phyloP scores from a whole-genome alignment of 2,329 filamentous ascomycete genomes.

The Gaeumannomyces tritici region DNA sequence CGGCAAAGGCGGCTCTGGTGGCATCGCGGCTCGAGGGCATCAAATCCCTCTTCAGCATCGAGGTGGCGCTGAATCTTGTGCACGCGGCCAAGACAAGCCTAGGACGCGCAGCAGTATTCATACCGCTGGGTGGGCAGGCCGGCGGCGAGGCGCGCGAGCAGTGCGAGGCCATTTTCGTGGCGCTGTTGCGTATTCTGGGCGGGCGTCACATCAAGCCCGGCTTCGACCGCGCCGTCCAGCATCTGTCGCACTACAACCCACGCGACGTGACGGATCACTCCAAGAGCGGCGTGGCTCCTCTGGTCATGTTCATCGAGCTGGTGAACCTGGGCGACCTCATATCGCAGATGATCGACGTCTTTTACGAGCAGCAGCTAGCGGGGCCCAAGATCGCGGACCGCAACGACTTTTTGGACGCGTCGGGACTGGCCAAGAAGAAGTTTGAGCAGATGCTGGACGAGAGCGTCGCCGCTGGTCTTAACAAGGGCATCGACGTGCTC shows the following conservation, averaged over 20 bases:
- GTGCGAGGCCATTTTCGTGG: slow-evolving; percentile 82
- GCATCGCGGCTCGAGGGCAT: slow-evolving; percentile 90
- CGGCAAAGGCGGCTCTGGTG: slow-evolving; percentile 97
- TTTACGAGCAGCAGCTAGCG: slow-evolving; percentile 91
- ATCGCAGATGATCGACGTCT: slow-evolving; percentile 97
- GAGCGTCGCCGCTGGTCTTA: slow-evolving; percentile 86
- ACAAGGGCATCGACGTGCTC: slow-evolving; percentile 94
- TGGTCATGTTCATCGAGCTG: slow-evolving; percentile 92
- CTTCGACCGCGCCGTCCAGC: slow-evolving; percentile 85
- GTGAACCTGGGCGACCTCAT: slow-evolving; percentile 98
- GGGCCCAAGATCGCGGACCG: slow-evolving; percentile 74
- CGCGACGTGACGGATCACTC: slow-evolving; percentile 67
- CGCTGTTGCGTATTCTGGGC: slow-evolving; percentile 74
- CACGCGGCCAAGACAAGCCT: slow-evolving; percentile 82
- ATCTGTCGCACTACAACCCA: slow-evolving; percentile 86
- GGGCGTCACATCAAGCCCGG: slow-evolving; percentile 82
- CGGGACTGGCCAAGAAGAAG: slow-evolving; percentile 90
- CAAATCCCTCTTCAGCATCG: slow-evolving; percentile 89
- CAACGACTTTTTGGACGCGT: slow-evolving; percentile 89
- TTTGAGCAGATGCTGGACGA: slow-evolving; percentile 99
- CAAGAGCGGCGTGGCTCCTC: slow-evolving; percentile 62
- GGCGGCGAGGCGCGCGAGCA: slow-evolving; percentile 80
- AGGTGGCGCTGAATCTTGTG: slow-evolving; percentile 82
- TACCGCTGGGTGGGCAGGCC: slow-evolving; percentile 66
- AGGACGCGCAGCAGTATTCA: slow-evolving; percentile 76